Base-by-base conservation (phyloP, 2,329 filamentous ascomycete species). In the Pestalotiopsis sp. region DNA sequence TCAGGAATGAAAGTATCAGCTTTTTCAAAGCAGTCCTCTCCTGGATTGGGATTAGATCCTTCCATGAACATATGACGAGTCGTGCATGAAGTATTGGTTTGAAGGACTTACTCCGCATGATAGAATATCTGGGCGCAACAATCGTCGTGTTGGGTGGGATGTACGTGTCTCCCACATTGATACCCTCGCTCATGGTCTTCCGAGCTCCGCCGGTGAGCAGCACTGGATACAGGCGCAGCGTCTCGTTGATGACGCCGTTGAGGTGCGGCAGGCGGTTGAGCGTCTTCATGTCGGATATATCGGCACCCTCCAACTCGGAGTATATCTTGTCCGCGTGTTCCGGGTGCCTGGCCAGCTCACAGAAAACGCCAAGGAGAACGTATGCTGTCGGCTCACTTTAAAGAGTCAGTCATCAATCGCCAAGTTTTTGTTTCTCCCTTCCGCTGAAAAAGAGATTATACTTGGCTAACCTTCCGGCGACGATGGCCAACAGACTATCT, bases 1-100 rank as follows among this genome's bases (percentile, higher is more conserved):
- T 82, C 80, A 1, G 81, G 81, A 4, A 82, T 74, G 64, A 82
- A 82, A 25, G 79, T 76, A 1, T 70, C 67, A 6, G 74, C 71
- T 2, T 65, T 62, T 45, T 71, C 75, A 68, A 80, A 81, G 31
- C 72, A 75, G 58, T 77, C 74, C 38, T 69, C 76, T 31, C 72
- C 76, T 75, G 41, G 23, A 49, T 11, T 39, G 41, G 27, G 38
- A 56, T 20, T 31, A 3, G 3, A 27, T 3, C 14, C n/a, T 49
- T 49, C 4, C 9, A 17, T 49, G 14, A 17, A 49, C 23, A 23
- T 23, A 23, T 23, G 23, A 23, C 23, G 23, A 23, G 23, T 23
- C 23, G 23, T 23, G 41, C n/a, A 13, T 39, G 7, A n/a, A 49
- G 41, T 13, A n/a, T 2, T 5, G 7, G 12, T 13, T 17, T 12